Conservation (phyloP, 73 alveolate species). For the Paramecium biaurelia region DNA sequence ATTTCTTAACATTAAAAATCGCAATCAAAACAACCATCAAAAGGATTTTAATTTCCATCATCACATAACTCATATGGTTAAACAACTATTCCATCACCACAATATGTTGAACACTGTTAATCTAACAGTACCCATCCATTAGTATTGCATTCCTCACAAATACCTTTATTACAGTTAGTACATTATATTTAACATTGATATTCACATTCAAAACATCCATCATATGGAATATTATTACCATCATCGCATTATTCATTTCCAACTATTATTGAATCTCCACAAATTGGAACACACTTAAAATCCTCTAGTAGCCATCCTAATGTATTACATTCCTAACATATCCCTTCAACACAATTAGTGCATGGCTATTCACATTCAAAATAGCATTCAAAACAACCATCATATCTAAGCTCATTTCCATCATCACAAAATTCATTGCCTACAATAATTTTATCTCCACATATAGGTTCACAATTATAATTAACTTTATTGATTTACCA, state of each 20-base stretch:
- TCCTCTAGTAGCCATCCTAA: not conserved
- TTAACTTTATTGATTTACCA: not conserved
- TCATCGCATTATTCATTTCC: not conserved
- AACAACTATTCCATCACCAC: not conserved
- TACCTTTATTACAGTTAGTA: not conserved
- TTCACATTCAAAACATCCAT: conserved; percentile 1
- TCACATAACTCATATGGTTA: not conserved
- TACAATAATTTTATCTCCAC: not conserved
- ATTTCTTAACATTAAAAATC: not conserved
- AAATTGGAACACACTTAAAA: not conserved
- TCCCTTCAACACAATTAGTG: not conserved
- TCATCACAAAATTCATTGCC: not conserved
- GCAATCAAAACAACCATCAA: conserved; percentile 4
- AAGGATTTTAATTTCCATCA: not conserved
- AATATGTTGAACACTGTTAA: not conserved
- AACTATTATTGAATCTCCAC: not conserved
- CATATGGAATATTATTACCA: not conserved
- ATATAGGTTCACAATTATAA: not conserved
- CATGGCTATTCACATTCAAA: not conserved
- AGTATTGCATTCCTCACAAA: not conserved
- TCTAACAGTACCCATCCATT: not conserved
- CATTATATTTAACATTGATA: not conserved
- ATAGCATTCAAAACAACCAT: conserved; percentile 14
- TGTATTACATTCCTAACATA: not conserved
- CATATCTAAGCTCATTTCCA: not conserved